A percentile compares a stretch with the other conserved stretches of the same genome.
phyloP scores from a whole-genome alignment of 768 basidiomycete species.

The Gloeopeniophorella convolvens region DNA sequence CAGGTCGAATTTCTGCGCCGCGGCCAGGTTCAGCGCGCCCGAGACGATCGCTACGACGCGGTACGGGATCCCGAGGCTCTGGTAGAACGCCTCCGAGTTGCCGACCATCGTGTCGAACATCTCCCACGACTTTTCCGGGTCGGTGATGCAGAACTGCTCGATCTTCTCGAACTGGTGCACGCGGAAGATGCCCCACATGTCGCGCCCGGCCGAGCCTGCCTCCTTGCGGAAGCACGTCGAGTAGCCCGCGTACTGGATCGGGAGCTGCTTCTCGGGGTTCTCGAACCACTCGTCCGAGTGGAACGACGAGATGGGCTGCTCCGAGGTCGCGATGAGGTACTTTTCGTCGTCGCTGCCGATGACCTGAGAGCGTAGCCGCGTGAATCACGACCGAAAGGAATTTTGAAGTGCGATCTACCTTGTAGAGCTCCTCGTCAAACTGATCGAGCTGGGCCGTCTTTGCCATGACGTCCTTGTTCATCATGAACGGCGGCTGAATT shows the following conservation, averaged over 20 bases:
- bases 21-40: conserved; percentile 93
- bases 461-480: conserved; percentile 96
- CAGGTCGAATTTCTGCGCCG: conserved; percentile 93
- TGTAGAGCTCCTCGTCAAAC: conserved; percentile 98
- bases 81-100: conserved; percentile 91
- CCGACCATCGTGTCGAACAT: conserved; percentile 89
- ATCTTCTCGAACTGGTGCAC: conserved; percentile 99
- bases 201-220: conserved; percentile 93
- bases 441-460: conserved; percentile 98
- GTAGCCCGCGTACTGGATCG: conserved; percentile 81
- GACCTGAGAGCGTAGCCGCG: conserved; percentile 42
- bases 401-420: conserved; percentile 41
- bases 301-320: conserved; percentile 95
- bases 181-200: conserved; percentile 99
- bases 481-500: conserved; percentile 95
- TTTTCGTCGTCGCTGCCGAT: conserved; percentile 91
- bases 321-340: conserved; percentile 97
- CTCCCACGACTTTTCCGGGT: conserved; percentile 91
- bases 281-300: conserved; percentile 99
- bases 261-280: conserved; percentile 85
- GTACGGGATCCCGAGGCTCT: conserved; percentile 89
- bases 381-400: background rate
- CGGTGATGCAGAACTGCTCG: conserved; percentile 94
- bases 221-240: conserved; percentile 99
- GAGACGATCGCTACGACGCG: conserved; percentile 93